Percentiles rank a stretch among this genome's conserved stretches.
phyloP scores from a whole-genome alignment of 805 yeast genomes.

The Starmerella ratchasimensis region DNA sequence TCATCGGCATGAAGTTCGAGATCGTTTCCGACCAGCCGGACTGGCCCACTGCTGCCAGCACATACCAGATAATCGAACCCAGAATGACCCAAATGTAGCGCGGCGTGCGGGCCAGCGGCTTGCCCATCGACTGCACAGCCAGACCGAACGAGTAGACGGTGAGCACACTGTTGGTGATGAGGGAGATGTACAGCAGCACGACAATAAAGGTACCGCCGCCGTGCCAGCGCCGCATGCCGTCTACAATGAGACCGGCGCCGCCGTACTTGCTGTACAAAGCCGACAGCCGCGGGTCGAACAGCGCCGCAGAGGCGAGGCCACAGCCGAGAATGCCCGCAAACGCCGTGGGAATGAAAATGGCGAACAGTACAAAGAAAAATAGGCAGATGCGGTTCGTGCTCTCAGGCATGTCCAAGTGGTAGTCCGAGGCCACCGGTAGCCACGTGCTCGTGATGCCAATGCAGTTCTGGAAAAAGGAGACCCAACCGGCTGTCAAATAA shows the following conservation, averaged over 20 bases:
- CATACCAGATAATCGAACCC: conserved; percentile 48
- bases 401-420: conserved; percentile 70
- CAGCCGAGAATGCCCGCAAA: conserved; percentile 62
- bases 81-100: conserved; percentile 63
- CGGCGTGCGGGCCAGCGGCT: conserved; percentile 45
- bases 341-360: conserved; percentile 55
- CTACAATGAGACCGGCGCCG: conserved; percentile 59
- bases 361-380: conserved; percentile 49
- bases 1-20: conserved; percentile 77
- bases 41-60: conserved; percentile 64
- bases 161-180: conserved; percentile 67
- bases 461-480: conserved; percentile 57
- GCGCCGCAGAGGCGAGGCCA: conserved; percentile 53
- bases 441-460: conserved; percentile 69
- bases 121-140: conserved; percentile 43
- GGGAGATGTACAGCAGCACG: conserved; percentile 53
- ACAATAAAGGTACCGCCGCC: conserved; percentile 67
- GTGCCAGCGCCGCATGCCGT: conserved; percentile 56
- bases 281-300: conserved; percentile 32
- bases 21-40: conserved; percentile 56
- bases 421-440: conserved; percentile 80
- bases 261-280: conserved; percentile 44
- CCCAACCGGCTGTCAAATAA: conserved; percentile 41
- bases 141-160: conserved; percentile 74
- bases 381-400: conserved; percentile 41